Conservation (phyloP, 176 grass and related monocot species). For the Pontederia crassipes region DNA sequence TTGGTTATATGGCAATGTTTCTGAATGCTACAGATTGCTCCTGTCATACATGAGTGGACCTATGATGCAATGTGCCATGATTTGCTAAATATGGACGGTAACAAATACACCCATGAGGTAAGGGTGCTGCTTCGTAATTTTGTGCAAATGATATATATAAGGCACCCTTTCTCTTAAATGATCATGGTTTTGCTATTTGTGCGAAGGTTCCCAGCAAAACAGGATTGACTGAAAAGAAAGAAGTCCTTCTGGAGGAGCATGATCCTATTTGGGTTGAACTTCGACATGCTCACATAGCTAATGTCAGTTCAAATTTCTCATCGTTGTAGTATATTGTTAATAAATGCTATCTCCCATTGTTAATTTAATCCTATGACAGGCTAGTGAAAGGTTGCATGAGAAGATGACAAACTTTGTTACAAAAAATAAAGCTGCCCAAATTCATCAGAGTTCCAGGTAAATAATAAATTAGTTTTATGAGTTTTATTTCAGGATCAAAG, state of each 20-base stretch:
- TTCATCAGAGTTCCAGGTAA: conserved; percentile 47
- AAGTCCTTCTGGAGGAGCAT: conserved; percentile 78
- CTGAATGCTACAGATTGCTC: conserved; percentile 56
- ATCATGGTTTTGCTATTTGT: conserved; percentile 21
- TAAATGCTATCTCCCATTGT: conserved; percentile 1
- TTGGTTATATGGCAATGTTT: conserved; percentile 3
- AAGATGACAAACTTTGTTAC: conserved; percentile 76
- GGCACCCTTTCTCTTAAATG: neutral
- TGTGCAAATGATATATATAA: conserved; percentile 16
- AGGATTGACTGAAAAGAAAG: conserved; percentile 61
- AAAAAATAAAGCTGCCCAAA: conserved; percentile 83
- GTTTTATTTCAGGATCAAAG: neutral
- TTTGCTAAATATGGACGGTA: conserved; percentile 85
- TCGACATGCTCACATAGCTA: conserved; percentile 89
- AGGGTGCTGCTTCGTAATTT: neutral
- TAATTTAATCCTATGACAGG: conserved; percentile 31
- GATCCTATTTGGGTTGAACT: conserved; percentile 93
- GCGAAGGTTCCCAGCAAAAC: conserved; percentile 50
- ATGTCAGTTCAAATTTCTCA: conserved; percentile 50
- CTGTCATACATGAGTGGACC: conserved; percentile 98
- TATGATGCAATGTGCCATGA: conserved; percentile 97
- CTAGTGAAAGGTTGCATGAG: conserved; percentile 59
- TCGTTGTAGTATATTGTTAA: neutral
- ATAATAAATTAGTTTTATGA: neutral
- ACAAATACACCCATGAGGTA: conserved; percentile 85